Percentiles rank a stretch among this genome's conserved stretches.
Evolutionary conservation across 192 early-diverging fungal genomes (phyloP).

Genomic region (Mortierella hygrophila): DNA sequence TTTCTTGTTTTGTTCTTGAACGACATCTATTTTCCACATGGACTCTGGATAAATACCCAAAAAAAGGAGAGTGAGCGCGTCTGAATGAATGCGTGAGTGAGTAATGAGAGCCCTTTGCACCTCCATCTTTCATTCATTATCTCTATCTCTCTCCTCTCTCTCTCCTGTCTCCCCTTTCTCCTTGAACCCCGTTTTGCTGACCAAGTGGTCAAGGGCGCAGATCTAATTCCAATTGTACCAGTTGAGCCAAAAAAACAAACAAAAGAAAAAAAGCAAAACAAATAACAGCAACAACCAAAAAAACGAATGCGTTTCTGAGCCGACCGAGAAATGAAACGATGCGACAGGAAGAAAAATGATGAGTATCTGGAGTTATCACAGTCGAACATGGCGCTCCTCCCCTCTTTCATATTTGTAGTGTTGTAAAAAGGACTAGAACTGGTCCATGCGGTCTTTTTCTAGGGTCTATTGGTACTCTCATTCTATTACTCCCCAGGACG

Average conservation of each 20-base stretch:
- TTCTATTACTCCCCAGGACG: not conserved
- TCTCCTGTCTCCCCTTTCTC: not conserved
- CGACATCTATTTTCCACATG: not conserved
- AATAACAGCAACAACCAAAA: not conserved
- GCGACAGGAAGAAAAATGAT: not conserved
- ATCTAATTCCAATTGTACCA: not conserved
- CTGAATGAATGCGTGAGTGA: not conserved
- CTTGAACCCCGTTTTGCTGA: conserved; percentile 4
- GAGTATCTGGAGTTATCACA: not conserved
- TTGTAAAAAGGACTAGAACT: not conserved
- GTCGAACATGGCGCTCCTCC: too few species aligned
- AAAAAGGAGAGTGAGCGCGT: not conserved
- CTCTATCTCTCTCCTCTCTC: too few species aligned
- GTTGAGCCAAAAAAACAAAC: not conserved
- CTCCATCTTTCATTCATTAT: not conserved
- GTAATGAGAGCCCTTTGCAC: not conserved
- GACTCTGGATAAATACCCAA: not conserved
- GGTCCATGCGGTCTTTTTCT: not conserved
- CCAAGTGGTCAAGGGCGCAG: not conserved
- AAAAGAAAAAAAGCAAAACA: not conserved
- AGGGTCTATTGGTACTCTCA: not conserved
- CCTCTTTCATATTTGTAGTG: not conserved
- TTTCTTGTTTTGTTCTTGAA: not conserved
- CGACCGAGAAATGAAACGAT: not conserved
- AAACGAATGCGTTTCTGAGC: not conserved